Evolutionary conservation across 140 eudicot species (phyloP).

Genomic region (Oenanthe javanica): DNA sequence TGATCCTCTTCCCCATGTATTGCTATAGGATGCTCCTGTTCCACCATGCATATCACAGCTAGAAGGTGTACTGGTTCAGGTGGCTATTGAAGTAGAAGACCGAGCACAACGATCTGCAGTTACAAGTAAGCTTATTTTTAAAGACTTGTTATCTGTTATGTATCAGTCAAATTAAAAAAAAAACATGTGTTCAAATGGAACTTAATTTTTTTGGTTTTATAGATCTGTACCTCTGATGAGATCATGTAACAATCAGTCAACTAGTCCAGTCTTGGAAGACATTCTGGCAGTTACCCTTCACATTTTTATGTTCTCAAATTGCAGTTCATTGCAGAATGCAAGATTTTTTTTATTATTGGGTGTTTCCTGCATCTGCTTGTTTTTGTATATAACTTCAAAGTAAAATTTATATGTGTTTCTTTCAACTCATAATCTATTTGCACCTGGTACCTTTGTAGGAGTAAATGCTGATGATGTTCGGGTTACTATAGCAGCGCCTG

Average conservation of each 20-base stretch:
- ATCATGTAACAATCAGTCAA: neutral
- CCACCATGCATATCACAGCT: conserved; percentile 97
- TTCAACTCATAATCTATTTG: conserved; percentile 11
- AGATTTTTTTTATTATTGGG: neutral
- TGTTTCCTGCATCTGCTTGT: neutral
- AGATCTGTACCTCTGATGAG: neutral
- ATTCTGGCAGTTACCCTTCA: neutral
- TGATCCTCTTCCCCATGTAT: neutral
- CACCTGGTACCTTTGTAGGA: conserved; percentile 38
- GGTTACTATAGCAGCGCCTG: conserved; percentile 94
- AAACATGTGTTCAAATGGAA: neutral
- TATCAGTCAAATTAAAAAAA: neutral
- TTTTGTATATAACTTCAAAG: neutral
- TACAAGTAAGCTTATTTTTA: conserved; percentile 51
- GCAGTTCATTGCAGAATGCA: neutral
- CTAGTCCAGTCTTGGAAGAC: neutral
- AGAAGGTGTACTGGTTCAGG: conserved; percentile 98
- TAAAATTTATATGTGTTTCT: neutral
- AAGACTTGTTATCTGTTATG: neutral
- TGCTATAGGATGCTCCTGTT: conserved; percentile 89
- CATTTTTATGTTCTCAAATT: neutral
- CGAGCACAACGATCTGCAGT: conserved; percentile 95
- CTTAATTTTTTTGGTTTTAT: neutral
- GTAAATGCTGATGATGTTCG: conserved; percentile 99
- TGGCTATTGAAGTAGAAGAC: conserved; percentile 97